These are phyloP conservation scores for Remersonia thermophila DNA, from an alignment of 2,329 filamentous ascomycete species.

Conservation along the genomic window DNA sequence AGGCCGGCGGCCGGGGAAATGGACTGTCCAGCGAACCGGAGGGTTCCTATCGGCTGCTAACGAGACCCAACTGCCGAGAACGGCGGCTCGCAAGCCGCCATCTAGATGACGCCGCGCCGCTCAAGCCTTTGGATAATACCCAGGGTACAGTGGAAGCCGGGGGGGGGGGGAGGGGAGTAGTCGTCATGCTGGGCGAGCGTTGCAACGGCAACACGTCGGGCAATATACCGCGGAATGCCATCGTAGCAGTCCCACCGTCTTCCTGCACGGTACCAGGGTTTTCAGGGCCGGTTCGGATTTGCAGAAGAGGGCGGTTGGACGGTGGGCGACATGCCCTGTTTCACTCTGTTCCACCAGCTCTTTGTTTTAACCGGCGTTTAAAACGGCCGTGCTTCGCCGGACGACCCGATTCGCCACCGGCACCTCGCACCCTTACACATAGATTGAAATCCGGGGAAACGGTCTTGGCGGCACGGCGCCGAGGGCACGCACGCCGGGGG, in stretches of 20 bases:
- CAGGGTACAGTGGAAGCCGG: no score
- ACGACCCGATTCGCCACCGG: slow-evolving; percentile 10
- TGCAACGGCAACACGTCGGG: no score
- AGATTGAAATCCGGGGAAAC: slow-evolving; percentile 15
- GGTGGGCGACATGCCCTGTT: not conserved
- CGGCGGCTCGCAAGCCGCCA: no score
- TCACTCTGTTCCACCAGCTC: not conserved
- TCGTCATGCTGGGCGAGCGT: no score
- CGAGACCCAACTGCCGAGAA: no score
- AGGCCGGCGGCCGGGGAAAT: no score
- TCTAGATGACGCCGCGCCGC: no score
- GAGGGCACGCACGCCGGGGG: not conserved
- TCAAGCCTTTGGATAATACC: no score
- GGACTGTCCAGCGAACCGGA: no score
- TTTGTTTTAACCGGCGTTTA: slow-evolving; percentile 8
- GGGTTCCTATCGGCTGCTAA: no score
- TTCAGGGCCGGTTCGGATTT: not conserved
- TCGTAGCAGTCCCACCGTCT: not conserved
- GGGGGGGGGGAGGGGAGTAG: not conserved
- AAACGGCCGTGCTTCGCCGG: slow-evolving; percentile 6
- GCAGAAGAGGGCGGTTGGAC: not conserved
- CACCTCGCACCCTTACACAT: slow-evolving; percentile 8
- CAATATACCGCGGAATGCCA: no score
- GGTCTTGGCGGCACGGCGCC: slow-evolving; percentile 7
- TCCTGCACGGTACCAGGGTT: not conserved